Conservation (phyloP, 2,329 filamentous ascomycete species). For the Bipolaris sorokiniana region DNA sequence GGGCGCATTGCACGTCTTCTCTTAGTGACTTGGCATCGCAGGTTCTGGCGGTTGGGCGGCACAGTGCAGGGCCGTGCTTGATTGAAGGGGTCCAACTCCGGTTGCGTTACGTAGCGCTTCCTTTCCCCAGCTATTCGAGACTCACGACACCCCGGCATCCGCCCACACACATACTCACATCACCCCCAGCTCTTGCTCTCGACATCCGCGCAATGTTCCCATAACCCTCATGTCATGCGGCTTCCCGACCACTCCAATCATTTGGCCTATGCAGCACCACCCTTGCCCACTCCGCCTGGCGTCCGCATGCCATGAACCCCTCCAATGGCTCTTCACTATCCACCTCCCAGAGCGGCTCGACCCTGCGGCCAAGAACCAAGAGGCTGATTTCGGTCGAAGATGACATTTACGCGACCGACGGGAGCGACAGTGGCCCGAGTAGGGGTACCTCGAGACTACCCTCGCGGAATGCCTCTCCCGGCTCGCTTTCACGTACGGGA, state of each 20-base stretch:
- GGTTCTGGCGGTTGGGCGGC: constrained; percentile 14
- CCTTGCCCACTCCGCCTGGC: constrained; percentile 40
- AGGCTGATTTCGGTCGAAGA: constrained; percentile 58
- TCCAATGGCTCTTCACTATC: constrained; percentile 47
- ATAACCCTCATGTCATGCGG: constrained; percentile 44
- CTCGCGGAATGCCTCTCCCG: constrained; percentile 47
- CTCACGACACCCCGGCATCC: constrained; percentile 15
- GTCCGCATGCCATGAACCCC: constrained; percentile 49
- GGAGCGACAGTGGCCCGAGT: constrained; percentile 47
- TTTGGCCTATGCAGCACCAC: constrained; percentile 48
- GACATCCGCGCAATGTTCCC: constrained; percentile 31
- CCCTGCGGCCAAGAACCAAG: constrained; percentile 55
- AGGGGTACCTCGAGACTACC: constrained; percentile 47
- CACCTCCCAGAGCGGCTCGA: constrained; percentile 52
- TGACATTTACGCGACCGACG: constrained; percentile 46
- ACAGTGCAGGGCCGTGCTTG: constrained; percentile 24
- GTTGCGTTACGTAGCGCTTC: constrained; percentile 29
- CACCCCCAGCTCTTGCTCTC: constrained; percentile 11
- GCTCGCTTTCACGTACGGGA: constrained; percentile 34
- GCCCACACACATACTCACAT: constrained; percentile 16
- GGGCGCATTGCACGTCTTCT: constrained; percentile 12
- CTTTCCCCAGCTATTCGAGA: constrained; percentile 24
- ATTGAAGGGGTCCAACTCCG: constrained; percentile 16
- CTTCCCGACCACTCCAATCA: constrained; percentile 31
- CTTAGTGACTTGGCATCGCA: constrained; percentile 18